Evolutionary conservation across 768 basidiomycete genomes (phyloP), one percentile per base, ranked within the genome.

Genomic region (Tulasnella sp.): DNA sequence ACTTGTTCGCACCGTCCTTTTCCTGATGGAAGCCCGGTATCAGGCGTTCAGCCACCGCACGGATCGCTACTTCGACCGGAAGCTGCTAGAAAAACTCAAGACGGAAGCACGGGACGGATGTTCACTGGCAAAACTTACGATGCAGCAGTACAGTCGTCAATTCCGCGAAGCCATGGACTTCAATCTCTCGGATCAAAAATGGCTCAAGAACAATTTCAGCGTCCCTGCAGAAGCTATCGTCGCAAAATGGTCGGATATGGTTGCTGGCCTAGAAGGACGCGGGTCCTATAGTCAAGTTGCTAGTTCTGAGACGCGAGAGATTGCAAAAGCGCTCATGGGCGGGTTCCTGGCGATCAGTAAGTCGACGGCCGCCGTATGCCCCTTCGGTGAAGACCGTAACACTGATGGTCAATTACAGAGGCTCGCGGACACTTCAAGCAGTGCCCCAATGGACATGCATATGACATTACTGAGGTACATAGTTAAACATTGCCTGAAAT

Each of bases 241-340:
- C 36, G 81, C 83, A 0, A 87, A 89, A 77, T 90, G 89, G 87
- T 71, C 77, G 7, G 82, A 80, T 11, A 79, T 90, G 2, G 84
- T 83, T 76, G 71, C 75, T 17, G 83, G 83, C 17, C 81, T 90
- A 49, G 80, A 82, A 11, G 37, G 70, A 67, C 85, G 84, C 72
- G 42, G 2, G 42, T 45, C 42, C 15, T 89, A 91, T 74, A 79
- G 85, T 74, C 82, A 87, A 0, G 81, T 91, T 3, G 88, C 88
- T 12, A 79, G 87, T 67, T 83, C 89, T 4, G 90, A 91, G 78
- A 84, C 85, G 39, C 85, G 85, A 77, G 81, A 81, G 15, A 84
- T 91, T 36, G 85, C 90, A 40, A 84, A 84, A 64, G 87, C 87
- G 0, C 79, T 90, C 25, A 73, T 58, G 49, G 45, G n/a, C 15